Percentiles rank a stretch among this genome's conserved stretches.
Conservation (phyloP, 2,329 filamentous ascomycete genomes). For the Cordyceps farinosa region DNA sequence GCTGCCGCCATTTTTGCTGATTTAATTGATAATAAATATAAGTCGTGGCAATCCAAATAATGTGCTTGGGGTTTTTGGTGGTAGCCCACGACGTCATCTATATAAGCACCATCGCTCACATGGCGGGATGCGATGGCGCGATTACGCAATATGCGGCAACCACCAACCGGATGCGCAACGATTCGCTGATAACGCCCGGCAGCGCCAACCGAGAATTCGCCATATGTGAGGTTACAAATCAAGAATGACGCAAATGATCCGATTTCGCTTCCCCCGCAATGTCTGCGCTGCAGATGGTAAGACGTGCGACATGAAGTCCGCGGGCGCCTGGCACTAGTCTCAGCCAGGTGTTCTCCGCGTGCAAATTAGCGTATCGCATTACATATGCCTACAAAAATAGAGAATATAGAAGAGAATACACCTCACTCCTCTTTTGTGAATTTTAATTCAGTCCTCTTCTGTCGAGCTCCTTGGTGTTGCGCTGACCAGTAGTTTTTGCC, state of each 20-base stretch:
- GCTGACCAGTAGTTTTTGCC: too few species aligned
- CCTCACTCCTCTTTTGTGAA: neutral
- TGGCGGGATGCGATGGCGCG: conserved; percentile 14
- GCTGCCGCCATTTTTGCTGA: conserved; percentile 25
- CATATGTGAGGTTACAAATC: conserved; percentile 5
- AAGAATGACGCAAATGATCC: neutral
- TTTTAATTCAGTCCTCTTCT: too few species aligned
- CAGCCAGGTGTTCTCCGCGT: neutral
- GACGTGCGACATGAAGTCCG: neutral
- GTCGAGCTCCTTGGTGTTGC: too few species aligned
- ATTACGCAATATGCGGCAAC: conserved; percentile 14
- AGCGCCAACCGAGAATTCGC: neutral
- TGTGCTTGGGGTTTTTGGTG: neutral
- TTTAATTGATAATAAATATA: neutral
- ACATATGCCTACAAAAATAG: too few species aligned
- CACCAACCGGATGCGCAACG: neutral
- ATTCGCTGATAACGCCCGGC: neutral
- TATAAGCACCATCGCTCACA: neutral
- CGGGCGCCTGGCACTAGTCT: neutral
- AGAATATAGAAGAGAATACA: too few species aligned
- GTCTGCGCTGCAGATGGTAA: neutral
- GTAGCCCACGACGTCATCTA: neutral
- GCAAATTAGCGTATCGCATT: neutral
- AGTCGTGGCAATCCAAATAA: neutral
- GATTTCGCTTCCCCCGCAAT: neutral